These are phyloP conservation scores for Leptographium flavum DNA, from an alignment of 2,329 filamentous ascomycete genomes.

Conservation along the genomic window DNA sequence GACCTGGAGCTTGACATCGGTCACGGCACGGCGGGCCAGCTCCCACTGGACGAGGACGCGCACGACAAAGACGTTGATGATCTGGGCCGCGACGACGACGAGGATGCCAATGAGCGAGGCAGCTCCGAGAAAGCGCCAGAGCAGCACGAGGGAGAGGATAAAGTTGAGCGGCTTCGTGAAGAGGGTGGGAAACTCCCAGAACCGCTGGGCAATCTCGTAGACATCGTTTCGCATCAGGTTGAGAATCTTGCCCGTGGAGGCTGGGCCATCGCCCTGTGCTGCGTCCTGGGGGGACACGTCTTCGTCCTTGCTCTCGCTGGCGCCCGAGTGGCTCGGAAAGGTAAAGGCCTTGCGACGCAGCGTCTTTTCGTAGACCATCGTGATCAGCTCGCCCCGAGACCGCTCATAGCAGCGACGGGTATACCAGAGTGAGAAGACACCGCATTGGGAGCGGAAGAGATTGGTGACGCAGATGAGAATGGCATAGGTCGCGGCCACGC, in stretches of 20 bases:
- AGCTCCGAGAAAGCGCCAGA: conserved; percentile 69
- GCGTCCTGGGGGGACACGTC: conserved; percentile 2
- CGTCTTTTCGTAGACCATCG: conserved; percentile 33
- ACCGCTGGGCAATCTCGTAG: conserved; percentile 68
- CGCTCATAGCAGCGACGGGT: conserved; percentile 73
- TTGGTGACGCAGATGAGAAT: conserved; percentile 45
- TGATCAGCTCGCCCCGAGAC: conserved; percentile 73
- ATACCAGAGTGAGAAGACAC: conserved; percentile 65
- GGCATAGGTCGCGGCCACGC: conserved; percentile 51
- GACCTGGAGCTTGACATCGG: conserved; percentile 64
- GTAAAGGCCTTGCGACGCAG: conserved; percentile 66
- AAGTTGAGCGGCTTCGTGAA: conserved; percentile 64
- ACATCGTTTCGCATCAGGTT: conserved; percentile 75
- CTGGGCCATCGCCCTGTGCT: conserved; percentile 29
- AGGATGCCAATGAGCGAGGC: conserved; percentile 61
- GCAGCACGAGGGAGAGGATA: conserved; percentile 57
- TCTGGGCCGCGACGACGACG: conserved; percentile 54
- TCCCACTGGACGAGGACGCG: conserved; percentile 54
- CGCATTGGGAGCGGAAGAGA: conserved; percentile 47
- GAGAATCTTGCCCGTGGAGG: conserved; percentile 80
- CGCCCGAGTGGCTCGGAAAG: conserved; percentile 19
- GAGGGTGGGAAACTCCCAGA: conserved; percentile 75
- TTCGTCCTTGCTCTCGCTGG: conserved; percentile 13
- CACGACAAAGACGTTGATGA: conserved; percentile 54
- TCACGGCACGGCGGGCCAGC: conserved; percentile 53